Evolutionary conservation across 208 protist genomes (phyloP), one percentile per base, ranked within the genome.

Genomic region (Leishmania arabica): DNA sequence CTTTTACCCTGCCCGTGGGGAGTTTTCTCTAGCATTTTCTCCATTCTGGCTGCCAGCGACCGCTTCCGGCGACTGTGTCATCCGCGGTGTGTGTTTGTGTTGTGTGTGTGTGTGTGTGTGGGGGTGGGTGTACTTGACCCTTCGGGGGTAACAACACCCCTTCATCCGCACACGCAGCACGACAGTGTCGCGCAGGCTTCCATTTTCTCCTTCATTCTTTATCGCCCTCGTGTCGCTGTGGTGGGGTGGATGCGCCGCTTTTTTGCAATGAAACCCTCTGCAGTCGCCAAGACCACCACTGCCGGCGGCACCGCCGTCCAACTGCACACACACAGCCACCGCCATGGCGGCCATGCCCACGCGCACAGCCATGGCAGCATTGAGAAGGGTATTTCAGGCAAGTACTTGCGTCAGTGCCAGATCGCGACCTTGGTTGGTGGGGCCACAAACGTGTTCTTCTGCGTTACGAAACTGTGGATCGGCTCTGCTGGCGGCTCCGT

Each of bases 381-480:
- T n/a, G 88, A 95, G 60, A 84, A 79, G 34, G 79, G 81, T 24
- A 80, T 96, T n/a, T 81, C 87, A 37, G 95, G 88, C 11, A 66
- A 84, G n/a, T 66, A 86, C 27, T 81, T 95, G 15, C 91, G 86
- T 5, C 84, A 91, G 76, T 97, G 95, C 81, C 82, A 96, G 77
- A 45, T 94, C 45, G 95, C 85, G 64, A 97, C 95, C 13, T 62
- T 86, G 31, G 89, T 87, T 1, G 95, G 95, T 21, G 92, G 87
- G 2, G 80, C 79, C 27, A 92, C 93, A 0, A 97, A 97, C 54
- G 78, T 97, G 21, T 92, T 96, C 79, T 96, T 97, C 80, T 88
- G 89, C 75, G 82, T 85, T 31, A 90, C 88, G 1, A 97, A 97
- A 77, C 77, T 97, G 13, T 95, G 88, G 79, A 27, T 91, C 42